Evolutionary conservation across 2,329 filamentous ascomycete species (phyloP), one percentile per base, ranked within the genome.

Genomic region (Colletotrichum melonis): DNA sequence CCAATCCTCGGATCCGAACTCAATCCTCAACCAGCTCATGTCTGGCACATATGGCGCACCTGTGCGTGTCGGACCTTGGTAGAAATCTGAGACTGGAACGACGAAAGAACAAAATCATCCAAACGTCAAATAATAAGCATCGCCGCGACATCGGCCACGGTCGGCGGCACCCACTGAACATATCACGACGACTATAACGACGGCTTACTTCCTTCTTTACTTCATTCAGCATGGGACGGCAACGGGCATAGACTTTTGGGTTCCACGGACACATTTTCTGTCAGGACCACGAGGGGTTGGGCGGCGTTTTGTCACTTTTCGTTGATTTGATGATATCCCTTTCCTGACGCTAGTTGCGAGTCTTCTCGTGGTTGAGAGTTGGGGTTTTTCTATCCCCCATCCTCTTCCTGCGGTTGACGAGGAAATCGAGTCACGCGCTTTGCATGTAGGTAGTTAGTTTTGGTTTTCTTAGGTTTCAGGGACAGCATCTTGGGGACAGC

Each of bases 51-150:
- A 90, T 74, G 88, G 89, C 42, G 84, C 89, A 30, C 86, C 90
- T 9, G 90, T 92, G 30, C 85, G 87, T 63, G 90, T 92, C 71
- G 91, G 91, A n/a, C 88, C 88, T 16, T 92, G 88, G 88, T 91
- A 88, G 80, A 38, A 46, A 46, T 8, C 8, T 19, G 42, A 46
- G 35, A n/a, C 19, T 22, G 42, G 42, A 19, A 19, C 19, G 19
- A 49, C 42, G 3, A 49, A 65, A 30, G 52, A 59, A 30, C 19
- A 49, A 38, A 57, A 22, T 26, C 35, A 32, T 19, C 35, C 35
- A 28, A 8, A n/a, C 52, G 63, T 57, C 32, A 54, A 35, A 52
- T 63, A 66, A 49, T 59, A 32, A 64, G 30, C 60, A 35, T 16
- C 24, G 46, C 46, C 14, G 26, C 26, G 54, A 32, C 19, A 63